Evolutionary conservation across 2,329 filamentous ascomycete genomes (phyloP).

Genomic region (Fusarium algeriense): DNA sequence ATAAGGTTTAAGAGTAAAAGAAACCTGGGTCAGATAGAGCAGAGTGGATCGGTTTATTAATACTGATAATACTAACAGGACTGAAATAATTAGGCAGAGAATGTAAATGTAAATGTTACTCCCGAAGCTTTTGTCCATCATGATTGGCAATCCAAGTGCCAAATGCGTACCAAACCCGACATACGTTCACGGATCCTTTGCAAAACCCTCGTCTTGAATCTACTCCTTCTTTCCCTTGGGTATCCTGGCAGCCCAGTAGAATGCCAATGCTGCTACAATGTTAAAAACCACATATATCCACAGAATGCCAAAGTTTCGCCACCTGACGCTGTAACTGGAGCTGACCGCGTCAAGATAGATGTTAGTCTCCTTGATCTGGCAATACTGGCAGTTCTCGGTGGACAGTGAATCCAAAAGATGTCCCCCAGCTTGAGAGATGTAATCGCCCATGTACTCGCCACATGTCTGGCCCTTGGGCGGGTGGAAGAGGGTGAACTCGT

Average conservation of each 20-base stretch:
- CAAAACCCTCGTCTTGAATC: neutral
- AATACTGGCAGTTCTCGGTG: conserved; percentile 61
- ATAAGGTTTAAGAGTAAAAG: too few species aligned
- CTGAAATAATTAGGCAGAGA: too few species aligned
- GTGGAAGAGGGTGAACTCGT: conserved; percentile 74
- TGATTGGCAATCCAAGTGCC: too few species aligned
- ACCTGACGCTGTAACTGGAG: conserved; percentile 62
- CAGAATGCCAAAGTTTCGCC: conserved; percentile 69
- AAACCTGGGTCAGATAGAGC: too few species aligned
- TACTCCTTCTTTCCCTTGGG: conserved; percentile 51
- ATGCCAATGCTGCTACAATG: conserved; percentile 59
- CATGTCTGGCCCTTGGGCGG: conserved; percentile 68
- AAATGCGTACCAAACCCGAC: too few species aligned
- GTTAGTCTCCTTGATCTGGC: conserved; percentile 56
- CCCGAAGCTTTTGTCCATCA: too few species aligned
- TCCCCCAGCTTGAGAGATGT: conserved; percentile 60
- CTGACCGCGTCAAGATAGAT: conserved; percentile 55
- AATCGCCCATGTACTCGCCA: conserved; percentile 63
- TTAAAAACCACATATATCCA: conserved; percentile 68
- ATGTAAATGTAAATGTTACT: too few species aligned
- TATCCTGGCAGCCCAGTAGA: conserved; percentile 63
- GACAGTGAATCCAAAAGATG: conserved; percentile 66
- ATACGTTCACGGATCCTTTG: too few species aligned
- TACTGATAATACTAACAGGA: too few species aligned
- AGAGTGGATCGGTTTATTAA: too few species aligned